Evolutionary conservation across 352 stramenopile species (phyloP), one percentile per base, ranked within the genome.

Genomic region (Globisporangium nodosum): DNA sequence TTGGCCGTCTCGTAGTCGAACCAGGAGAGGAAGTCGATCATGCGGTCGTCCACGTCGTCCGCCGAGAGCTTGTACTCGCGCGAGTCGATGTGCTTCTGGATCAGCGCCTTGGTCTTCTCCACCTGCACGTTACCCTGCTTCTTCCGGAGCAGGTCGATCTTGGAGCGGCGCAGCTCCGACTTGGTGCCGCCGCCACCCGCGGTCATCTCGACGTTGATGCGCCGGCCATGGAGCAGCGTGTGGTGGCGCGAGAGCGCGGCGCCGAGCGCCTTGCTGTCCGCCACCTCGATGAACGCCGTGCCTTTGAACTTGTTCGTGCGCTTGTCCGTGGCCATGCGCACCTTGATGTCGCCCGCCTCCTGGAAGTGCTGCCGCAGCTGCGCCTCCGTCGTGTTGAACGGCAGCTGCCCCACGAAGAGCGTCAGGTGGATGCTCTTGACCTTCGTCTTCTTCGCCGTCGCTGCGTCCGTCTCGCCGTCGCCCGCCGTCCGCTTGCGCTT

Each of bases 1-100:
- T 93, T 93, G 35, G 85, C 85, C n/a, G 85, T 94, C 60, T 86
- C 78, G 63, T 94, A 93, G 71, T 94, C 83, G 51, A 94, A 94
- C 83, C 85, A 93, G 12, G 85, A 94, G 33, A 94, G 61, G 45
- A 87, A 92, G 60, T 94, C 85, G 45, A 90, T 85, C 81, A 93
- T 92, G 20, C 85, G 83, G 7, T 93, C 85, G 63, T 94, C 85
- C 30, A 94, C 82, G 58, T 94, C 85, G 27, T 92, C 81, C 37
- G 74, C 54, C 49, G 74, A 75, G 43, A 94, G 58, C 60, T 92
- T 89, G 63, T 74, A 92, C 63, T 83, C 81, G 1, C 62, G 74
- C n/a, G 70, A 62, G 35, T 85, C 76, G 21, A 90, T 86, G 65
- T 87, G 76, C 71, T 92, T 94, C 64, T 92, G 73, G 40, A 92